Percentiles rank a stretch among this genome's conserved stretches.
These are phyloP conservation scores for Hypoxylon trugodes DNA, from an alignment of 495 filamentous ascomycete genomes.

Conservation along the genomic window DNA sequence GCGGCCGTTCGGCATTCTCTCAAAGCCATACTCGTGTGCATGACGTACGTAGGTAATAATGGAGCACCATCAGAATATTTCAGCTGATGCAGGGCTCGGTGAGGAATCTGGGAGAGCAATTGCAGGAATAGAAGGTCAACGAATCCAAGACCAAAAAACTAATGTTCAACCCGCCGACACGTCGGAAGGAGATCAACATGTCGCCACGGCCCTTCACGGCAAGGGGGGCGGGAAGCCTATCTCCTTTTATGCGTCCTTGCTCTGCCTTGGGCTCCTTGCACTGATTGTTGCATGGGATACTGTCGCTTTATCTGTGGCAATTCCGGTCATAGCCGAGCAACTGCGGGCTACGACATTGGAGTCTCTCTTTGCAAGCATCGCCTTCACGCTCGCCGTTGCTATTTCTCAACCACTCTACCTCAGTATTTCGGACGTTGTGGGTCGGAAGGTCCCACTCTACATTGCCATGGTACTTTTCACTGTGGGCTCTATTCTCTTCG, in stretches of 20 bases:
- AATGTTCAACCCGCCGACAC: background rate
- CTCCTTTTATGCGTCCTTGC: background rate
- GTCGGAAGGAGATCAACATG: background rate
- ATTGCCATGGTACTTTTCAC: conserved; percentile 3
- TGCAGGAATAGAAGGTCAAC: background rate
- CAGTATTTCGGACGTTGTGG: background rate
- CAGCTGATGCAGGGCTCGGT: background rate
- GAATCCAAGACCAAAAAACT: background rate
- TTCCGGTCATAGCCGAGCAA: background rate
- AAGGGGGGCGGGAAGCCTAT: background rate
- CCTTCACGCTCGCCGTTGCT: conserved; percentile 49
- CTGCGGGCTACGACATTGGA: conserved; percentile 33
- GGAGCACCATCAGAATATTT: background rate
- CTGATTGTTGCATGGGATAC: background rate
- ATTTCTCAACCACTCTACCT: conserved; percentile 1
- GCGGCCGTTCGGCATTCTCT: background rate
- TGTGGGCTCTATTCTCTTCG: conserved; percentile 12
- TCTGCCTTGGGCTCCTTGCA: background rate
- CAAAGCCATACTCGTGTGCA: background rate
- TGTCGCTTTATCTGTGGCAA: background rate
- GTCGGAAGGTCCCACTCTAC: conserved; percentile 12
- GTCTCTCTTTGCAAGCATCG: conserved; percentile 64
- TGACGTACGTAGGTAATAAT: background rate
- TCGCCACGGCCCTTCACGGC: background rate
- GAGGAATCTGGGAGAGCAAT: background rate